These are phyloP conservation scores for Psophocarpus tetragonolobus DNA, from an alignment of 306 rosid genomes.

Conservation along the genomic window DNA sequence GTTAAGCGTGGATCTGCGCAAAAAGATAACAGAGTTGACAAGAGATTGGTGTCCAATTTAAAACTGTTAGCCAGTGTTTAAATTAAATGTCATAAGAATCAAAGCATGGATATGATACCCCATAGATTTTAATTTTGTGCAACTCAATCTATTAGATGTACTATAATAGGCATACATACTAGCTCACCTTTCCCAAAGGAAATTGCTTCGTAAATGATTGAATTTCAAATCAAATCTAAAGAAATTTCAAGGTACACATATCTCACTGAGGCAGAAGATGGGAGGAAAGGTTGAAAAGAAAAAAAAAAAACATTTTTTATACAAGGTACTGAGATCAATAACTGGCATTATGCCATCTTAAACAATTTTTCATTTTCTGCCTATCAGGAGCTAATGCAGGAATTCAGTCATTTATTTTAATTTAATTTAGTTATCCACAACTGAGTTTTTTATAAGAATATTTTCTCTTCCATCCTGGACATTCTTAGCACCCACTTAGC, in stretches of 20 bases:
- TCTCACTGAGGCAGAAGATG: neutral
- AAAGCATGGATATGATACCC: constrained; percentile 27
- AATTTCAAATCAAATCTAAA: constrained; percentile 2
- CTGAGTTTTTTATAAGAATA: neutral
- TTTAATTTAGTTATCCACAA: neutral
- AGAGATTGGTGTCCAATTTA: constrained; percentile 26
- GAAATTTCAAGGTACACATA: neutral
- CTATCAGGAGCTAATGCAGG: neutral
- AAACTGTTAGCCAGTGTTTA: constrained; percentile 20
- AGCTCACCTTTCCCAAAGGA: neutral
- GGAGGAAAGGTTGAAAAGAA: neutral
- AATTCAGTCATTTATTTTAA: neutral
- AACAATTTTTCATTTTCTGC: constrained; percentile 1
- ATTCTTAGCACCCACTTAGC: neutral
- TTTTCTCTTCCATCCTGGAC: neutral
- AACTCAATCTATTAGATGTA: constrained; percentile 11
- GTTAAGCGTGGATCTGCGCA: constrained; percentile 96
- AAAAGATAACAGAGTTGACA: constrained; percentile 29
- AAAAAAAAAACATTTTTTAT: neutral
- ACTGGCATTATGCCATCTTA: neutral
- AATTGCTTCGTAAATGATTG: neutral
- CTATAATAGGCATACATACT: neutral
- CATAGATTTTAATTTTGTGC: constrained; percentile 13
- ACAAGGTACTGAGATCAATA: neutral
- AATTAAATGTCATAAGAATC: constrained; percentile 20